Evolutionary conservation across 805 yeast species (phyloP), one percentile per base, ranked within the genome.

Genomic region (Nakazawaea sp.): DNA sequence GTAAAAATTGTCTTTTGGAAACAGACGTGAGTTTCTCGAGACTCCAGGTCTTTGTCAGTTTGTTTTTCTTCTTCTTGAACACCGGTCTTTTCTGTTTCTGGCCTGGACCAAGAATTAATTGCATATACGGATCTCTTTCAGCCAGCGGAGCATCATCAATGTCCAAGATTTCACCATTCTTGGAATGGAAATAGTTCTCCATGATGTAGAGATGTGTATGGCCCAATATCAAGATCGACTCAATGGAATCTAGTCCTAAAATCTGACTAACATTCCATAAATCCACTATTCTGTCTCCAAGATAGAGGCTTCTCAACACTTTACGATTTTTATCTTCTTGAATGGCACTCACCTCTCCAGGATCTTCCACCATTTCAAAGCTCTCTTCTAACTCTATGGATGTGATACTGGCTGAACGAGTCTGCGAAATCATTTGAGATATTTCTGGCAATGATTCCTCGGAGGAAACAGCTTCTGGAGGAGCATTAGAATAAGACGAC

Each of bases 221-320:
- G 0, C 95, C 95, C 27, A 80, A 53, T 19, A 87, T 81, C 54
- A 87, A 59, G 27, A 87, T 65, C 12, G 90, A 84, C 50, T 86
- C 95, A 13, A 70, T 62, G 2, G 88, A 77, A 21, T 78, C 84
- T n/a, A 87, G 59, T 0, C 95, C 96, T 40, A 80, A 60, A 16
- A 88, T 73, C 33, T 78, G 75, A 38, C 89, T 75, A 1, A 83
- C 77, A 52, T 87, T 87, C 79, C 85, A 79, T 13, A 87, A 58
- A 11, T 74, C 73, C n/a, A 63, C 69, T 18, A 88, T 83, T 32
- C 68, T 69, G 52, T 87, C 96, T 12, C 83, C 83, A 35, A 75
- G 69, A 46, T 62, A 77, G 38, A 87, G 59, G 47, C 84, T 72
- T 41, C 89, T 68, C 16, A 86, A 58, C 1, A 87, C 81, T 49